Evolutionary conservation across 768 basidiomycete genomes (phyloP), one percentile per base, ranked within the genome.

Genomic region (Leucocoprinus leucothites): DNA sequence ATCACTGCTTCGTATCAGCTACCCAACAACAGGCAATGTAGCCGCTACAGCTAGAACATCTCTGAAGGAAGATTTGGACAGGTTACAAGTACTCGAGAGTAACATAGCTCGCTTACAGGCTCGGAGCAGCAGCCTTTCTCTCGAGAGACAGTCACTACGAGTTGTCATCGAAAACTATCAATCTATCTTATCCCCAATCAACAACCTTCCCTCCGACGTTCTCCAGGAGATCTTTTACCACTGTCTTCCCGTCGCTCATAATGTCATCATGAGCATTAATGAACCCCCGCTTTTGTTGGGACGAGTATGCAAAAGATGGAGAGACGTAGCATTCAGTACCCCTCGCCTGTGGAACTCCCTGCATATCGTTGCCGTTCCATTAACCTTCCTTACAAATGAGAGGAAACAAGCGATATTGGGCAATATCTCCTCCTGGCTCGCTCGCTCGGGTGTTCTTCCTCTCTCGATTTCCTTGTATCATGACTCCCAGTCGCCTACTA

Each of bases 311-410:
- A 55, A 53, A 3, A n/a, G 43, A 3, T 66, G 67, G 67, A 52
- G 66, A 6, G 36, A 50, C n/a, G 43, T 66, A 9, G 58, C 61
- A 0, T 43, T 61, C n/a, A 41, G 60, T 2, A 65, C 63, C 3
- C 65, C 68, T 0, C 50, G 41, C 11, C 57, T 68, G 2, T 69
- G 68, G 65, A 26, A 62, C 1, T 58, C 61, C 14, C 45, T 64
- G 13, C 57, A 64, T 42, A 59, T 61, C 31, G 31, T 31, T 11
- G 38, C 50, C 14, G 51, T 57, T 19, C 61, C 61, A 24, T 22
- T 35, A 11, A 11, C 40, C n/a, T 21, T 41, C 9, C 45, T 46
- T 9, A 31, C 38, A 46, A 25, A 36, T 25, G 16, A 35, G 7
- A 19, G 16, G 38, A 42, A 41, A 47, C 28, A 19, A 11, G 13